These are phyloP conservation scores for Dioszegia hungarica DNA, from an alignment of 768 basidiomycete species.

Conservation along the genomic window DNA sequence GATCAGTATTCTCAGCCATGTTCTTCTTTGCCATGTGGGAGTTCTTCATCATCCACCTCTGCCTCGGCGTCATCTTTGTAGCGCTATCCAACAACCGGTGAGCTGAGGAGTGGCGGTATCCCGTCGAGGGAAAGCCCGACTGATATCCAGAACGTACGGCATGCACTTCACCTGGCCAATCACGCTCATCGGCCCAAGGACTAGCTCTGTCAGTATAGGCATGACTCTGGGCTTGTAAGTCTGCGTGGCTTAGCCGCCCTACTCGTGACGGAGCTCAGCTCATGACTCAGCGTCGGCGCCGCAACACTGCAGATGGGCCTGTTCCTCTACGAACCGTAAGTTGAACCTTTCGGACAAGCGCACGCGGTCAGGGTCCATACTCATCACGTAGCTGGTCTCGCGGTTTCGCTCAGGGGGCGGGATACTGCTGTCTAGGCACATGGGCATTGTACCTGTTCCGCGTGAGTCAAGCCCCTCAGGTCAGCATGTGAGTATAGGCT, in stretches of 20 bases:
- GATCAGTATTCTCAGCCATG: slow-evolving; percentile 13
- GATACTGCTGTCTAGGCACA: slow-evolving; percentile 1
- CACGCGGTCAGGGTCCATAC: no score
- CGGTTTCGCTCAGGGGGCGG: not conserved
- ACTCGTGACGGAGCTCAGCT: no score
- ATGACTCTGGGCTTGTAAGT: slow-evolving; percentile 34
- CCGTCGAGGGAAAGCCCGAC: not conserved
- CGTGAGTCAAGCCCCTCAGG: not conserved
- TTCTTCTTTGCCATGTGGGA: slow-evolving; percentile 27
- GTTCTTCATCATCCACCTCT: slow-evolving; percentile 25
- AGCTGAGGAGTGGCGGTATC: no score
- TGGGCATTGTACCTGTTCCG: not conserved
- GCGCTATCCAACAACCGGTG: slow-evolving; percentile 30
- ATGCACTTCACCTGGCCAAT: slow-evolving; percentile 32
- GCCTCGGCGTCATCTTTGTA: slow-evolving; percentile 25
- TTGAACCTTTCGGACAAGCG: no score
- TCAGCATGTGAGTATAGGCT: not conserved
- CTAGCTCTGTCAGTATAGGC: slow-evolving; percentile 32
- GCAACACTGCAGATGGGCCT: slow-evolving; percentile 18
- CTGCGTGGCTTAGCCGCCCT: not conserved
- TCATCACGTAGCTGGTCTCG: not conserved
- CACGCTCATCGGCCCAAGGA: slow-evolving; percentile 33
- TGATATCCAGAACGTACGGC: slow-evolving; percentile 21
- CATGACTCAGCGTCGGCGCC: slow-evolving; percentile 3
- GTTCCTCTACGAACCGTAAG: not conserved